Base-by-base conservation (phyloP, 1,284 basidiomycete genomes). In the Trametes pubescens region DNA sequence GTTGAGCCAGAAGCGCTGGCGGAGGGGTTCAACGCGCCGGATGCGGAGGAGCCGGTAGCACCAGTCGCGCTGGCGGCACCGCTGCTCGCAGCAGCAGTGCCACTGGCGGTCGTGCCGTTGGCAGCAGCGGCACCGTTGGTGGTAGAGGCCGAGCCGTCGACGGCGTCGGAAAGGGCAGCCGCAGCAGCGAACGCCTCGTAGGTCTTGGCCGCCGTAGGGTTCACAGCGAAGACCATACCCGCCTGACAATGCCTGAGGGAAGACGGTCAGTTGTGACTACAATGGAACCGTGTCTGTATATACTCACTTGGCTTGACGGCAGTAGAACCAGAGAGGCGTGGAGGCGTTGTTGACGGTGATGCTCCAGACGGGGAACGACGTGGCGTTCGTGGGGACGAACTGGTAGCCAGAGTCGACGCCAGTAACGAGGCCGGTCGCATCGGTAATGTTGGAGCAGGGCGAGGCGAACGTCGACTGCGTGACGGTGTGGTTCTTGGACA, bases 401-500 rank as follows among this genome's bases (percentile, higher is more conserved):
- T 75, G 74, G 77, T 76, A 71, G 71, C 81, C 77, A 76, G 87
- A 71, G 72, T 81, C 77, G 63, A 78, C 74, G 32, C 86, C 86
- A 14, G 66, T 69, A 8, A 68, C 67, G 22, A 64, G 47, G 61
- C 74, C 66, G 57, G 38, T 67, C 40, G 72, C 44, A 54, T 59
- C 64, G 26, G 74, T 75, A 71, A 78, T 65, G 62, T 73, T 64
- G 34, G 68, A 61, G 73, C 77, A 83, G 24, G 87, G 87, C 10
- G 74, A 69, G 22, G 77, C 76, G 72, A 89, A 90, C 14, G 83
- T 82, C 18, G 86, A 87, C 74, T 88, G 86, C 14, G 86, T 87
- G 65, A 85, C 81, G 49, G 84, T 84, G 72, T 79, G 79, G 76
- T 80, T 80, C 74, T 77, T 77, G 63, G 77, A 66, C 59, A 71